phyloP scores from a whole-genome alignment of 1,284 basidiomycete genomes.

The Ceratobasidium sp. region DNA sequence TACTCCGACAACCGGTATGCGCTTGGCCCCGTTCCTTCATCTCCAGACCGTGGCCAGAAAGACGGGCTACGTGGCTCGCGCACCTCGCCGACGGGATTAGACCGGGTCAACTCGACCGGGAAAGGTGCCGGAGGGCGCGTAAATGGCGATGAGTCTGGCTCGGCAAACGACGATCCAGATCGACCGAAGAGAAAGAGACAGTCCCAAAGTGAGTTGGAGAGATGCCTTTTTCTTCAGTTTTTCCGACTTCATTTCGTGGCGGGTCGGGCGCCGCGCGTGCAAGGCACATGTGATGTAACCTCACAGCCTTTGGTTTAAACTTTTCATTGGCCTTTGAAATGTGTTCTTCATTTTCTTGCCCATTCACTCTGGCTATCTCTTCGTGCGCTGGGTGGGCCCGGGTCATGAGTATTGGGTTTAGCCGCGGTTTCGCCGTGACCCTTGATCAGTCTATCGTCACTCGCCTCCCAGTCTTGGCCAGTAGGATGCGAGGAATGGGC shows the following conservation, averaged over 20 bases:
- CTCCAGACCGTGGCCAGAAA: conserved; percentile 29
- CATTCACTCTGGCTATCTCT: background rate
- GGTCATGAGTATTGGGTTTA: conserved; percentile 38
- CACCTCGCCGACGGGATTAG: conserved; percentile 17
- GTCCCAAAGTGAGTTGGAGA: conserved; percentile 49
- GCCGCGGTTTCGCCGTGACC: conserved; percentile 37
- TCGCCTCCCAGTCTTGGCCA: background rate
- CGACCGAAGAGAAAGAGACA: conserved; percentile 51
- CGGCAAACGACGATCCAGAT: conserved; percentile 46
- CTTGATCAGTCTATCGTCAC: conserved; percentile 39
- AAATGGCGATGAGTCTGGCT: conserved; percentile 21
- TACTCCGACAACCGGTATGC: conserved; percentile 13
- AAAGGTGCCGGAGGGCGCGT: conserved; percentile 6
- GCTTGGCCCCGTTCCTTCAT: conserved; percentile 31
- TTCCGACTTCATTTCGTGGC: conserved; percentile 46
- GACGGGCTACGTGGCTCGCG: background rate
- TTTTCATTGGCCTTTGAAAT: conserved; percentile 29
- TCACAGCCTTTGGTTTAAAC: conserved; percentile 36
- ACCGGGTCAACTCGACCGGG: conserved; percentile 28
- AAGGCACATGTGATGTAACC: conserved; percentile 20
- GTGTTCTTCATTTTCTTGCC: conserved; percentile 1
- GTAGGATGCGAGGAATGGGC: conserved; percentile 24
- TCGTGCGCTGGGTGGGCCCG: background rate
- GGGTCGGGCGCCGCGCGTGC: conserved; percentile 1
- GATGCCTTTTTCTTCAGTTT: conserved; percentile 28